Evolutionary conservation across 495 filamentous ascomycete genomes (phyloP), one percentile per base, ranked within the genome.

Genomic region (Rhypophila decipiens): DNA sequence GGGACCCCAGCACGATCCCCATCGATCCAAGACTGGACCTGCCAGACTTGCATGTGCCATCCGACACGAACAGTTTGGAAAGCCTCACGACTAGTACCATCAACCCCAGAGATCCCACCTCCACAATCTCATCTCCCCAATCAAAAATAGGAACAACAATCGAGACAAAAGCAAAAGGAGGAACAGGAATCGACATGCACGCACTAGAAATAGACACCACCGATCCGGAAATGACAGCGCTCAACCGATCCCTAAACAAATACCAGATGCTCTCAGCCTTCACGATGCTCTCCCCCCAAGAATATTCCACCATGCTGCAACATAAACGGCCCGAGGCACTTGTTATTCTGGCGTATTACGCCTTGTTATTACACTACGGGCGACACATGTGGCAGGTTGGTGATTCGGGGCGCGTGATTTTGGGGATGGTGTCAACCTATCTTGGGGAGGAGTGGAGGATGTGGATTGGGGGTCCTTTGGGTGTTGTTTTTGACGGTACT

Each of bases 201-300:
- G n/a, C n/a, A n/a, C n/a, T n/a, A n/a, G n/a, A n/a, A n/a, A n/a
- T n/a, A n/a, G n/a, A n/a, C n/a, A n/a, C n/a, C n/a, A n/a, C n/a
- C n/a, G n/a, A n/a, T n/a, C 27, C 13, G 27, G 27, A 13, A 31
- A 31, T 31, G 27, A 31, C 7, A 13, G 27, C 7, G 27, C 7
- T 31, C 7, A 31, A 7, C 52, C n/a, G n/a, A n/a, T n/a, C n/a
- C n/a, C n/a, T n/a, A n/a, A n/a, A n/a, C n/a, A n/a, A 47, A 11
- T 63, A 56, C 35, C 46, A 67, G 53, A 68, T 69, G 62, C 50
- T 66, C 23, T 62, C 58, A 27, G 39, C 51, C 24, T 68, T 63
- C 63, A 53, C 56, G 4, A 48, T 63, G 20, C 34, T 58, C 1
- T 54, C 51, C 0, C 56, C 60, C n/a, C 52, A 51, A 3, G 51